These are phyloP conservation scores for Xylaria bambusicola DNA, from an alignment of 495 filamentous ascomycete genomes.

Conservation along the genomic window DNA sequence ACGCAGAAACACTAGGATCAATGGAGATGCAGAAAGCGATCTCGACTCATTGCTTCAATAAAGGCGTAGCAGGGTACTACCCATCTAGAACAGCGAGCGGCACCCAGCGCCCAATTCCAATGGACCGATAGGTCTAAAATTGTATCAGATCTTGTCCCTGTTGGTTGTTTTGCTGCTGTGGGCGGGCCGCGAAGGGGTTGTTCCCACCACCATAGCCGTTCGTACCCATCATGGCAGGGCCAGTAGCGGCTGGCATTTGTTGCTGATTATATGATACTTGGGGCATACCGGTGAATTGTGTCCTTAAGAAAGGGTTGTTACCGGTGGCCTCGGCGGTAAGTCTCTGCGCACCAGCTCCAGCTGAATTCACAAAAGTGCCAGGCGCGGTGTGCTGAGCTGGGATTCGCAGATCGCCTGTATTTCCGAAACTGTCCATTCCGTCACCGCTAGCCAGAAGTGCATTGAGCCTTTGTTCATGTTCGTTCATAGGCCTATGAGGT, in stretches of 20 bases:
- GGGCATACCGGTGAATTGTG: conserved; percentile 81
- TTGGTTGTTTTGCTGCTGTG: conserved; percentile 66
- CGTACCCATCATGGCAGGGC: conserved; percentile 60
- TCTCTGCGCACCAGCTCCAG: conserved; percentile 72
- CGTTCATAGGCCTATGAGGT: conserved; percentile 60
- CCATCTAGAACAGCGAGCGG: not conserved
- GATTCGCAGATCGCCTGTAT: conserved; percentile 90
- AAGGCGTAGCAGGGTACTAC: too few species aligned
- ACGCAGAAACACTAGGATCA: not conserved
- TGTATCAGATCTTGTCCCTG: conserved; percentile 86
- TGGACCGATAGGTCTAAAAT: conserved; percentile 55
- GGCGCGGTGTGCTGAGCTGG: conserved; percentile 96
- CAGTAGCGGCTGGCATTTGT: conserved; percentile 76
- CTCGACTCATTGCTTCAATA: too few species aligned
- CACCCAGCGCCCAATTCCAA: not conserved
- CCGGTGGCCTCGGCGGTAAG: conserved; percentile 75
- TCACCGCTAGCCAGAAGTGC: conserved; percentile 85
- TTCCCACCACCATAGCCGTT: conserved; percentile 54
- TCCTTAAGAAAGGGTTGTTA: conserved; percentile 85
- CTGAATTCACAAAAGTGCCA: conserved; percentile 94
- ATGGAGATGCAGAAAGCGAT: not conserved
- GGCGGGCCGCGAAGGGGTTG: conserved; percentile 73
- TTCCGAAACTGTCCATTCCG: conserved; percentile 95
- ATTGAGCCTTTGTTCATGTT: conserved; percentile 85
- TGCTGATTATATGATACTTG: conserved; percentile 54